Evolutionary conservation across 352 stramenopile species (phyloP).

Genomic region (Phytophthora tubulina): DNA sequence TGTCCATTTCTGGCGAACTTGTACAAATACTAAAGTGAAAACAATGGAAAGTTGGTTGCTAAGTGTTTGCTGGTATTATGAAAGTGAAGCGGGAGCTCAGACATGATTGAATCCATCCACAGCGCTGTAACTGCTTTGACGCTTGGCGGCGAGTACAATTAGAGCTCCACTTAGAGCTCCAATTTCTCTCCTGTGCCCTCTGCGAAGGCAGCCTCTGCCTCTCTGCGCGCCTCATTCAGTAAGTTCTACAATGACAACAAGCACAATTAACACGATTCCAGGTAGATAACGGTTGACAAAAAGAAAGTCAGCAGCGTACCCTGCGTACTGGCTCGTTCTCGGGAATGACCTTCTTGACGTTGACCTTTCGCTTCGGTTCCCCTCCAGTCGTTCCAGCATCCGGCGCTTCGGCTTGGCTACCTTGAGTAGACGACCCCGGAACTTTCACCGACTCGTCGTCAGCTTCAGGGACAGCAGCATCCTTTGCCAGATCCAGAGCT

Average conservation of each 20-base stretch:
- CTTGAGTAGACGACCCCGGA: conserved; percentile 7
- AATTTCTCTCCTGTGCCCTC: conserved; percentile 16
- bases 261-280: conserved; percentile 4
- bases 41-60: conserved; percentile 5
- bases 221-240: conserved; percentile 50
- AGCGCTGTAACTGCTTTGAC: not conserved
- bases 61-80: conserved; percentile 15
- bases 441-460: conserved; percentile 3
- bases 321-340: conserved; percentile 33
- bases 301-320: conserved; percentile 24
- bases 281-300: not conserved
- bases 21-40: conserved; percentile 15
- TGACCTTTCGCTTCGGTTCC: conserved; percentile 35
- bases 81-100: conserved; percentile 7
- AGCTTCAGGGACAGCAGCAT: conserved; percentile 19
- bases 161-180: conserved; percentile 36
- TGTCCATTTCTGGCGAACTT: conserved; percentile 9
- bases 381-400: conserved; percentile 18
- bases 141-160: not conserved
- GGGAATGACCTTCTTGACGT: conserved; percentile 51
- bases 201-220: conserved; percentile 45
- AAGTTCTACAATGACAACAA: conserved; percentile 43
- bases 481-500: conserved; percentile 47
- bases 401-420: conserved; percentile 19
- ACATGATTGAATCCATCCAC: not conserved